Percentiles rank a stretch among this genome's conserved stretches.
Conservation (phyloP, 306 rosid species). For the Quillaja saponaria region DNA sequence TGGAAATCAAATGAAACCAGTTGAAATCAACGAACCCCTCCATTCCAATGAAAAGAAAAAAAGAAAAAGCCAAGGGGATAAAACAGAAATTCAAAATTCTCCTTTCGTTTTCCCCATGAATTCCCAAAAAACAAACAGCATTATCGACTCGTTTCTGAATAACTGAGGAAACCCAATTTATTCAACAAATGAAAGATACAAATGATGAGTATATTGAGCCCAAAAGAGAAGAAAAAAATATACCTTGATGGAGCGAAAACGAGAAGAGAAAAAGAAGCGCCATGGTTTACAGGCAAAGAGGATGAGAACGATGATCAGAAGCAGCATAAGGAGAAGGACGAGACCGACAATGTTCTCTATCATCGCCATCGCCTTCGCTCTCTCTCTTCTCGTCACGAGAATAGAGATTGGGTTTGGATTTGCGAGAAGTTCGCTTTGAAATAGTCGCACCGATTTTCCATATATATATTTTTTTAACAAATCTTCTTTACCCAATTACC, state of each 20-base stretch:
- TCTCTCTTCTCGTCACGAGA: constrained; percentile 38
- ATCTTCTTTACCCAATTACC: background rate
- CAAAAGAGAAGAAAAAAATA: background rate
- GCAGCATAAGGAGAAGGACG: constrained; percentile 79
- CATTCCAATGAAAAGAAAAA: background rate
- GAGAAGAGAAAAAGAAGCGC: constrained; percentile 71
- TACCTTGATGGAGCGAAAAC: constrained; percentile 61
- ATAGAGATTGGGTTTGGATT: constrained; percentile 52
- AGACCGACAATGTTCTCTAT: constrained; percentile 60
- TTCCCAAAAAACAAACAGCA: constrained; percentile 37
- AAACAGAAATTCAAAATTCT: constrained; percentile 14
- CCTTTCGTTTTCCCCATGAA: background rate
- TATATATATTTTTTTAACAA: background rate
- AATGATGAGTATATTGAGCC: background rate
- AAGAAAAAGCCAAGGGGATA: constrained; percentile 16
- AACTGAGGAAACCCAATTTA: background rate
- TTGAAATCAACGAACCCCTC: background rate
- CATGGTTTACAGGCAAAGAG: constrained; percentile 88
- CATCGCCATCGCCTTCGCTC: constrained; percentile 66
- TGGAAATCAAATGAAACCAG: background rate
- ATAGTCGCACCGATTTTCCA: constrained; percentile 50
- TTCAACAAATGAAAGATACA: background rate
- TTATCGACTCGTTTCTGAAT: background rate
- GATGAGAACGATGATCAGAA: constrained; percentile 67
- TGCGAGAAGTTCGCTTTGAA: constrained; percentile 87